Conservation (phyloP, 2,329 filamentous ascomycete species). For the Xylariaceae sp. region DNA sequence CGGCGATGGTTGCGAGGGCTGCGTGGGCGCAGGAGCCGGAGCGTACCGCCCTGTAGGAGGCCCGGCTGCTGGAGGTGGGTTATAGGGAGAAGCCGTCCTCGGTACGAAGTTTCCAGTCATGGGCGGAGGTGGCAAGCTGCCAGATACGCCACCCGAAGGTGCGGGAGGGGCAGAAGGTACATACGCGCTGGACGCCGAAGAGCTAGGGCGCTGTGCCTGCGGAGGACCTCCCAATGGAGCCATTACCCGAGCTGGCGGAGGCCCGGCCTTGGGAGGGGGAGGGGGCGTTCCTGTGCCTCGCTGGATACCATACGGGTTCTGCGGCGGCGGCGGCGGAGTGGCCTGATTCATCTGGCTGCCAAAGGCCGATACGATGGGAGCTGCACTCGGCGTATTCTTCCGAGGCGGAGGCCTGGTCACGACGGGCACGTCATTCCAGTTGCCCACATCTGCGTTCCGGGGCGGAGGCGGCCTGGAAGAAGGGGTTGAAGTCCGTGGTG, state of each 20-base stretch:
- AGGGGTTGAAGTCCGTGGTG: constrained; percentile 61
- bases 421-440: constrained; percentile 94
- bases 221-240: constrained; percentile 62
- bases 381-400: constrained; percentile 65
- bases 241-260: constrained; percentile 61
- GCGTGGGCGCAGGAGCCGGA: constrained; percentile 56
- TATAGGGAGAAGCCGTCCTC: constrained; percentile 80
- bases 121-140: constrained; percentile 36
- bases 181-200: constrained; percentile 58
- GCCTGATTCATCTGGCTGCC: constrained; percentile 54
- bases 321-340: constrained; percentile 47
- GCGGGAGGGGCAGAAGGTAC: constrained; percentile 51
- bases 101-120: constrained; percentile 50
- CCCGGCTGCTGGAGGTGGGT: constrained; percentile 64
- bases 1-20: constrained; percentile 40
- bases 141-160: constrained; percentile 24
- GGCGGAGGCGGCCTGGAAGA: constrained; percentile 64
- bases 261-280: constrained; percentile 71
- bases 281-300: constrained; percentile 64
- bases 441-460: constrained; percentile 63
- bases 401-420: constrained; percentile 67
- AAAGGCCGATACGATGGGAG: constrained; percentile 71
- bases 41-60: constrained; percentile 74
- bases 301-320: constrained; percentile 51
- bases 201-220: constrained; percentile 46